These are phyloP conservation scores for Plasmopara halstedii DNA, from an alignment of 352 stramenopile genomes.

Conservation along the genomic window DNA sequence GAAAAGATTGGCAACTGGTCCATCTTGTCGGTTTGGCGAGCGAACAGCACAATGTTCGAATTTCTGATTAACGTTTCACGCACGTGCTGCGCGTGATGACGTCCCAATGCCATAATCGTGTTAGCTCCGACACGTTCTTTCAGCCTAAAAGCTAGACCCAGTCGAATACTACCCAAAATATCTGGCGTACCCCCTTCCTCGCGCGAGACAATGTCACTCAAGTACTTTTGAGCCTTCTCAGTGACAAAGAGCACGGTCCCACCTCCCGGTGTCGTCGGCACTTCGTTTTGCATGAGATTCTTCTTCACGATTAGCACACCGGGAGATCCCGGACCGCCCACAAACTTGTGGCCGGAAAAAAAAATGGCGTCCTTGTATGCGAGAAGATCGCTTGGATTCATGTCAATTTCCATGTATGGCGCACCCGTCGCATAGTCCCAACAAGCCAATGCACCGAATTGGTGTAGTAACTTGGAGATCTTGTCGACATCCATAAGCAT, in stretches of 20 bases:
- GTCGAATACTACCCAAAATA: slow-evolving; percentile 89
- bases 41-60: slow-evolving; percentile 82
- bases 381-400: slow-evolving; percentile 84
- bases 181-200: slow-evolving; percentile 97
- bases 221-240: slow-evolving; percentile 49
- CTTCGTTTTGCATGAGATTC: slow-evolving; percentile 48
- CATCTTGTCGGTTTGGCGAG: slow-evolving; percentile 29
- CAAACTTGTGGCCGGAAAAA: slow-evolving; percentile 95
- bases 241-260: slow-evolving; percentile 56
- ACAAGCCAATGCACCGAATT: slow-evolving; percentile 86
- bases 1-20: slow-evolving; percentile 90
- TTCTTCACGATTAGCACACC: slow-evolving; percentile 96
- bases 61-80: slow-evolving; percentile 35
- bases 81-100: slow-evolving; percentile 28
- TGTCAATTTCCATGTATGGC: slow-evolving; percentile 91
- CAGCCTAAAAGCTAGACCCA: slow-evolving; percentile 89
- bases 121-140: slow-evolving; percentile 66
- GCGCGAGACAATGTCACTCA: slow-evolving; percentile 68
- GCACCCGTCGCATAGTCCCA: slow-evolving; percentile 96
- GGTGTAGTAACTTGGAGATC: slow-evolving; percentile 87
- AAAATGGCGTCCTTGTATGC: slow-evolving; percentile 92
- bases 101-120: slow-evolving; percentile 51
- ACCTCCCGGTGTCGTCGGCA: slow-evolving; percentile 47
- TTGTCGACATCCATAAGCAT: slow-evolving; percentile 83
- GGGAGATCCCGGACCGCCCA: slow-evolving; percentile 88